A percentile compares a stretch with the other conserved stretches of the same genome.
Evolutionary conservation across 2,329 filamentous ascomycete species (phyloP).

Genomic region (Ophiostoma quercus): DNA sequence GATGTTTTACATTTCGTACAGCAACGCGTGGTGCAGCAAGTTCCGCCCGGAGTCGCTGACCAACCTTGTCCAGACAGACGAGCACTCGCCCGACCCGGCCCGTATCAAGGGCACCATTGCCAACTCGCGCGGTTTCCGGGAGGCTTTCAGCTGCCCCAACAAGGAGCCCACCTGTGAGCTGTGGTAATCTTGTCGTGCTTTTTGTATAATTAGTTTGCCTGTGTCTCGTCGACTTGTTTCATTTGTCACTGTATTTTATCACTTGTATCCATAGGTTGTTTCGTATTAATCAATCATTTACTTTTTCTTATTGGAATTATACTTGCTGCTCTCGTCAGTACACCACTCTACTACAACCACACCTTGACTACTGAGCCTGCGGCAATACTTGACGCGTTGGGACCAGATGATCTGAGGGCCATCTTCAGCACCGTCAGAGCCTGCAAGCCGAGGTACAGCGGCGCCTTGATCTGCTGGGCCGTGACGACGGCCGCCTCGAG

Average conservation of each 20-base stretch:
- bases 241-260: not conserved
- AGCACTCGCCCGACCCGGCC: conserved; percentile 59
- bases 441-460: conserved; percentile 39
- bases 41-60: conserved; percentile 53
- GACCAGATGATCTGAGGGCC: conserved; percentile 29
- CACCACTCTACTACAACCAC: conserved; percentile 25
- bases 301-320: not conserved
- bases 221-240: not conserved
- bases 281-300: not conserved
- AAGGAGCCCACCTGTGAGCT: conserved; percentile 65
- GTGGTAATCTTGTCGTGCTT: conserved; percentile 44
- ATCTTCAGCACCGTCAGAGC: conserved; percentile 38
- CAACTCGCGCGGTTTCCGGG: conserved; percentile 62
- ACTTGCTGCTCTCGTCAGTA: not conserved
- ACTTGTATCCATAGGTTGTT: conserved; percentile 6
- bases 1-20: conserved; percentile 63
- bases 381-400: conserved; percentile 18
- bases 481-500: conserved; percentile 40
- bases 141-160: conserved; percentile 60
- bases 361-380: conserved; percentile 31
- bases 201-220: not conserved
- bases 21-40: conserved; percentile 63
- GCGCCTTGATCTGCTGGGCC: conserved; percentile 40
- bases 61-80: conserved; percentile 55
- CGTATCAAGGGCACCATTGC: conserved; percentile 59